Evolutionary conservation across 2,329 filamentous ascomycete species (phyloP), one percentile per base, ranked within the genome.

Genomic region (Ophiognomonia clavigignenti-juglandacearum): DNA sequence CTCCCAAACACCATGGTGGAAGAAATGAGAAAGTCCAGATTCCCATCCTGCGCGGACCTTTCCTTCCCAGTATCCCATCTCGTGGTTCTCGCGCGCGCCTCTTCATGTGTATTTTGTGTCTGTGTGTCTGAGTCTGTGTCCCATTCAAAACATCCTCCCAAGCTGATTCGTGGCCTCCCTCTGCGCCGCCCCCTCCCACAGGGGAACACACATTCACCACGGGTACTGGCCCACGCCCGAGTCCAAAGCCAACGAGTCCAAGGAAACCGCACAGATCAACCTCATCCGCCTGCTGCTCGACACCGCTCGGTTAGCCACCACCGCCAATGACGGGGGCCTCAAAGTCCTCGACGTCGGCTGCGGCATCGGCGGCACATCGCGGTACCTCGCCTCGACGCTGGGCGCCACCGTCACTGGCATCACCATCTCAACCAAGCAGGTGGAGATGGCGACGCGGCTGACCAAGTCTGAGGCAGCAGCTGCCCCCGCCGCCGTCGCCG

Each of bases 181-280:
- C 18, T 9, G 16, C 14, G 27, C 19, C 35, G 10, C 18, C 14
- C 8, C 22, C n/a, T n/a, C n/a, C n/a, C 14, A 37, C 31, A 80
- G 77, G 77, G 78, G 78, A 45, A 77, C 81, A 57, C 78, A 82
- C 56, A 82, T 82, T 57, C 79, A 82, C 57, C 78, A 83, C 53
- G 78, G 78, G 45, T 80, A 82, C 59, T 83, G 78, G 67, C 69
- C 73, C 20, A 68, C 69, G 3, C 57, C 59, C 40, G 66, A 66
- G 47, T 68, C 67, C 47, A 68, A 69, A 47, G 63, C 70, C 0
- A 64, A 56, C 16, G 75, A 80, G 53, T 74, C 70, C 53, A 82
- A 82, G 57, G 78, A 82, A 54, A 64, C 68, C 24, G 78, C 78
- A 3, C 79, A 82, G 59, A 58, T 74, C 20, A 78, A 77, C 55